Percentiles rank a stretch among this genome's conserved stretches.
Conservation (phyloP, 2,329 filamentous ascomycete species). For the Aspergillus neotritici region DNA sequence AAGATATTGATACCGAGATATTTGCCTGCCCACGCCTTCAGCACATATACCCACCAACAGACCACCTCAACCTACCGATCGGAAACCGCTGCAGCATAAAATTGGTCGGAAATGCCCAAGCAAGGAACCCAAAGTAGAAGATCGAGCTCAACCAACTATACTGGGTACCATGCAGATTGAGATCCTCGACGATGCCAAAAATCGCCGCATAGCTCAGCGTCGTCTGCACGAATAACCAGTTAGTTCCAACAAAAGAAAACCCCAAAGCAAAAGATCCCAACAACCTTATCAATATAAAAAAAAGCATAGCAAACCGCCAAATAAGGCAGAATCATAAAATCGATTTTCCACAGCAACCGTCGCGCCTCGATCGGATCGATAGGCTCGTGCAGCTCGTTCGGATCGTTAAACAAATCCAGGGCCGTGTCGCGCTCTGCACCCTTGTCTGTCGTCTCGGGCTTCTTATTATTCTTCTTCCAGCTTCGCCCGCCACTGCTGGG, state of each 20-base stretch:
- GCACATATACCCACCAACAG: background rate
- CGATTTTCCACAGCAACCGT: conserved; percentile 51
- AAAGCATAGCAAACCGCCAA: conserved; percentile 51
- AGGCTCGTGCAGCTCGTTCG: conserved; percentile 43
- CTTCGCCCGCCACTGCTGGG: no score
- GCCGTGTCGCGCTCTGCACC: conserved; percentile 42
- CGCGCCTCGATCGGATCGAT: conserved; percentile 45
- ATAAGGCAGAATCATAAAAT: conserved; percentile 55
- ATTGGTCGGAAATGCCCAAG: conserved; percentile 52
- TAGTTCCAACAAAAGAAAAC: conserved; percentile 1
- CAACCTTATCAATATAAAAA: conserved; percentile 45
- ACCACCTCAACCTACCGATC: conserved; percentile 32
- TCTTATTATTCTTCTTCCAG: conserved; percentile 22
- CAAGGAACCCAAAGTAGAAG: conserved; percentile 54
- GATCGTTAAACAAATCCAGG: conserved; percentile 46
- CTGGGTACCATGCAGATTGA: conserved; percentile 52
- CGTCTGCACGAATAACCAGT: conserved; percentile 34
- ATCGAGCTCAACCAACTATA: conserved; percentile 54
- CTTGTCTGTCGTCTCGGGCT: conserved; percentile 23
- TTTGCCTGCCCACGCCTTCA: conserved; percentile 34
- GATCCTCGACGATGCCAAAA: conserved; percentile 57
- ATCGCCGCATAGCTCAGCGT: conserved; percentile 60
- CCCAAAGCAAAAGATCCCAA: background rate
- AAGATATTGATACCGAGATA: conserved; percentile 55
- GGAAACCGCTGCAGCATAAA: conserved; percentile 49